Evolutionary conservation across 2,329 filamentous ascomycete genomes (phyloP).

Genomic region (Remersonia thermophila): DNA sequence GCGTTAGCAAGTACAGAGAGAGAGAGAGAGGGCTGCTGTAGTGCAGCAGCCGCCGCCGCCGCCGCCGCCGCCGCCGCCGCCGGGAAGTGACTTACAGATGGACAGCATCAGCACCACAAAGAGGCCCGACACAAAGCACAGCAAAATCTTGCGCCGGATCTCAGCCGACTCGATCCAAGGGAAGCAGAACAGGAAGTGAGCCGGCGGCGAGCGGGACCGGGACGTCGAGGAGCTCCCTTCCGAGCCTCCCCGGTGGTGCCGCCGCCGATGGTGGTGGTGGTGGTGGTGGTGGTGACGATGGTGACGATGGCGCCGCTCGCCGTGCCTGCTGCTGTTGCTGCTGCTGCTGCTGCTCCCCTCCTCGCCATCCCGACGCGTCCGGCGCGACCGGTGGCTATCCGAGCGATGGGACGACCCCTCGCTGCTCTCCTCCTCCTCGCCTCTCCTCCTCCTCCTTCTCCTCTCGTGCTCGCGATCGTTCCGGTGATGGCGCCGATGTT

Average conservation of each 20-base stretch:
- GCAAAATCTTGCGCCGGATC: constrained; percentile 43
- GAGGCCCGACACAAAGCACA: constrained; percentile 52
- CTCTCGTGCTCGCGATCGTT: constrained; percentile 15
- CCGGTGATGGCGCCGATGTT: background rate
- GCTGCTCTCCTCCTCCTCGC: constrained; percentile 6
- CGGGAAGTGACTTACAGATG: constrained; percentile 48
- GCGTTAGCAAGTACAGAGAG: no score
- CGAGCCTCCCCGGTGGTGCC: constrained; percentile 1
- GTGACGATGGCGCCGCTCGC: constrained; percentile 10
- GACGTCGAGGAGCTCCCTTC: constrained; percentile 1
- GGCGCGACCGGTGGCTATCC: constrained; percentile 1
- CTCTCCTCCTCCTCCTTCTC: constrained; percentile 23
- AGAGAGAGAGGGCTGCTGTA: no score
- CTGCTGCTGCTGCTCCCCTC: constrained; percentile 1
- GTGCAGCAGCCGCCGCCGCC: no score
- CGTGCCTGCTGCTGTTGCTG: constrained; percentile 5
- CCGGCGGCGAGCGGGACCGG: constrained; percentile 23
- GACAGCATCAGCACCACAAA: constrained; percentile 47
- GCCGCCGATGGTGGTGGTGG: background rate
- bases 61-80: no score
- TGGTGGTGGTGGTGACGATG: background rate
- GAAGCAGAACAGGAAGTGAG: constrained; percentile 40
- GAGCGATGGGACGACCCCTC: constrained; percentile 2
- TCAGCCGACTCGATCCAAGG: constrained; percentile 42
- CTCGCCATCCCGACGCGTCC: constrained; percentile 3